Base-by-base conservation (phyloP, 2,329 filamentous ascomycete genomes). In the Scorias spongiosa region DNA sequence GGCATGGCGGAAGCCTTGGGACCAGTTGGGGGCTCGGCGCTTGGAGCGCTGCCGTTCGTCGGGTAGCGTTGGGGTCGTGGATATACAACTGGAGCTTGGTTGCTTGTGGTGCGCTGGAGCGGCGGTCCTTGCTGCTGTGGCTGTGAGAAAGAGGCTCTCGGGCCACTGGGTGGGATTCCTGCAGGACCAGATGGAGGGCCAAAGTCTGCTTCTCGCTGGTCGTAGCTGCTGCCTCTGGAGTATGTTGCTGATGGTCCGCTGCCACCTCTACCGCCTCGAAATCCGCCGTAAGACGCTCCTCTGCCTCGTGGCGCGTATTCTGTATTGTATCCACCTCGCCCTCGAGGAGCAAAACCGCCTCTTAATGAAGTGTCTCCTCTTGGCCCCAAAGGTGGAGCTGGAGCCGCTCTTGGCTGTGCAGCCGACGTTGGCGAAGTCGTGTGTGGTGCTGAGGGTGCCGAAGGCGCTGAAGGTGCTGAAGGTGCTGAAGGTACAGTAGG, bases 11-110 rank as follows among this genome's bases (percentile, higher is more conserved):
- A 45, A 49, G 52, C 52, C 46, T 53, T 51, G 7, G 55, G 51
- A 12, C 54, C 53, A 7, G 51, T 54, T 12, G 52, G 54, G 18
- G 30, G 48, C 42, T 34, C 43, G 41, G 26, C 29, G 43, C 44
- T 51, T 4, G 52, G 49, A 39, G 56, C 60, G 34, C 20, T 26
- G 20, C 54, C 53, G 40, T 54, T 57, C 1, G 52, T 48, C 7
- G 42, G 51, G 45, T 69, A 70, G 36, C 67, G 65, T 53, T 67
- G 66, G 2, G 64, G 64, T 20, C 67, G 66, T 9, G 66, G 66
- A 42, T 68, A 69, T 1, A 66, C 68, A 1, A 63, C 65, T 10
- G 63, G 60, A 2, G 65, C 64, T 42, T 58, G 63, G 46, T 64
- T 68, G 51, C 55, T 62, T 5, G 60, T 63, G 20, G 63, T 65